Percentiles rank a stretch among this genome's conserved stretches.
Conservation (phyloP, 75 land plant genomes). For the Ceratopteris richardii region DNA sequence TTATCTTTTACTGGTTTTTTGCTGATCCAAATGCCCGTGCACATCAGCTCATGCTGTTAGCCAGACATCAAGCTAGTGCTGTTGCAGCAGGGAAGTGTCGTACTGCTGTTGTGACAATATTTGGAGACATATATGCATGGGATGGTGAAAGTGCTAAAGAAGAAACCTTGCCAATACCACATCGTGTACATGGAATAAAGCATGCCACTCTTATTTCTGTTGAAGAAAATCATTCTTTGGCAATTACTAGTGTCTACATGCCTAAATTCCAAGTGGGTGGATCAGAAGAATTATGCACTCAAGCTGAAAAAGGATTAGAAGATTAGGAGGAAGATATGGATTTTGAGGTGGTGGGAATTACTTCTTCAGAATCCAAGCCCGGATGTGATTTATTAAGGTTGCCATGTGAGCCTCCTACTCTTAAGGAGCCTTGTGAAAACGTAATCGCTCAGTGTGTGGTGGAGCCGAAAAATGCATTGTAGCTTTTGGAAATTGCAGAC, state of each 20-base stretch:
- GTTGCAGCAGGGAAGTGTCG: slow-evolving; percentile 93
- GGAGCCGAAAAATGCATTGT: slow-evolving; percentile 81
- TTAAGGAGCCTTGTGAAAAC: slow-evolving; percentile 82
- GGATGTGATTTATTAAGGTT: not conserved
- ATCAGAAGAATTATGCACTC: slow-evolving; percentile 4
- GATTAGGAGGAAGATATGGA: slow-evolving; percentile 47
- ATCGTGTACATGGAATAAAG: slow-evolving; percentile 74
- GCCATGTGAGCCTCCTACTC: slow-evolving; percentile 37
- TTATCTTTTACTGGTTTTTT: slow-evolving; percentile 80
- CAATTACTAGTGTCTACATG: slow-evolving; percentile 59
- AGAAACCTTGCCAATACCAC: slow-evolving; percentile 40
- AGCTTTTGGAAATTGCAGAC: slow-evolving; percentile 92
- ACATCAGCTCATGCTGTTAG: slow-evolving; percentile 56
- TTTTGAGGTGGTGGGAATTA: slow-evolving; percentile 1
- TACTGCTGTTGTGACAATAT: slow-evolving; percentile 58
- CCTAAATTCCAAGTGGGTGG: slow-evolving; percentile 41
- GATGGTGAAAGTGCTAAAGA: slow-evolving; percentile 70
- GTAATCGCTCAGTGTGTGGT: slow-evolving; percentile 61
- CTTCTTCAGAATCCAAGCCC: not conserved
- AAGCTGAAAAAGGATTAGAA: slow-evolving; percentile 18
- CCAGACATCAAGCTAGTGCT: slow-evolving; percentile 49
- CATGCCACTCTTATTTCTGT: slow-evolving; percentile 69
- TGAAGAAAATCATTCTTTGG: slow-evolving; percentile 85
- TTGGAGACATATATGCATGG: slow-evolving; percentile 86
- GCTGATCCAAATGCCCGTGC: slow-evolving; percentile 77